Conservation (phyloP, 495 filamentous ascomycete genomes). For the Penicillium macrosclerotiorum region DNA sequence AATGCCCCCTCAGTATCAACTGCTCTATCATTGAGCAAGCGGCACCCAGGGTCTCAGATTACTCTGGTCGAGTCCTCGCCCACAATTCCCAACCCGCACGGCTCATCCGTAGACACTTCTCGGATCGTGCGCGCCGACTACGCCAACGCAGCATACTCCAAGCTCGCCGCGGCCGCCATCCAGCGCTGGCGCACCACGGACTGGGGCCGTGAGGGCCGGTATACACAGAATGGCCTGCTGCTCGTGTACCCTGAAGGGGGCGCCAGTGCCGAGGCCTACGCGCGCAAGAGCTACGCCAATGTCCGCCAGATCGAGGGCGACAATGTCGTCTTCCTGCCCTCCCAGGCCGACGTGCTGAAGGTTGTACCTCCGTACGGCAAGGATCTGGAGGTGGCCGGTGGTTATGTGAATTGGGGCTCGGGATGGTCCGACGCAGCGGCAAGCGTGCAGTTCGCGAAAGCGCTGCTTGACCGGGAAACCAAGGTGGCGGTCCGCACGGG, state of each 20-base stretch:
- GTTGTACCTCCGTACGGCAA: conserved; percentile 45
- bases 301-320: conserved; percentile 45
- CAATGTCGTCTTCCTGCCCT: conserved; percentile 51
- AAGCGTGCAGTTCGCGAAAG: conserved; percentile 67
- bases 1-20: conserved; percentile 51
- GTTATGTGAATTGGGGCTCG: conserved; percentile 76
- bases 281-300: conserved; percentile 63
- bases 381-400: conserved; percentile 53
- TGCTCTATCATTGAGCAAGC: conserved; percentile 59
- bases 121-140: conserved; percentile 85
- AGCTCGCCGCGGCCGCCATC: conserved; percentile 66
- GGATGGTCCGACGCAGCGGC: conserved; percentile 86
- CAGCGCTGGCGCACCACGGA: conserved; percentile 65
- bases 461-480: conserved; percentile 54
- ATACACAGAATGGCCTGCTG: conserved; percentile 72
- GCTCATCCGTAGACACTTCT: conserved; percentile 70
- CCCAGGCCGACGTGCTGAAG: conserved; percentile 37
- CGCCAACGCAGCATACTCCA: conserved; percentile 65
- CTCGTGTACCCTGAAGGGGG: conserved; percentile 57
- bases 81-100: conserved; percentile 68
- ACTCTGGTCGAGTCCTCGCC: conserved; percentile 66
- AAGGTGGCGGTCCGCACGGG: conserved; percentile 64
- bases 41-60: conserved; percentile 54
- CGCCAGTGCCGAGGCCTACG: conserved; percentile 59
- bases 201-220: conserved; percentile 64